Percentiles rank a stretch among this genome's conserved stretches.
phyloP scores from a whole-genome alignment of 2,329 filamentous ascomycete genomes.

The Calonectria leucothoes region DNA sequence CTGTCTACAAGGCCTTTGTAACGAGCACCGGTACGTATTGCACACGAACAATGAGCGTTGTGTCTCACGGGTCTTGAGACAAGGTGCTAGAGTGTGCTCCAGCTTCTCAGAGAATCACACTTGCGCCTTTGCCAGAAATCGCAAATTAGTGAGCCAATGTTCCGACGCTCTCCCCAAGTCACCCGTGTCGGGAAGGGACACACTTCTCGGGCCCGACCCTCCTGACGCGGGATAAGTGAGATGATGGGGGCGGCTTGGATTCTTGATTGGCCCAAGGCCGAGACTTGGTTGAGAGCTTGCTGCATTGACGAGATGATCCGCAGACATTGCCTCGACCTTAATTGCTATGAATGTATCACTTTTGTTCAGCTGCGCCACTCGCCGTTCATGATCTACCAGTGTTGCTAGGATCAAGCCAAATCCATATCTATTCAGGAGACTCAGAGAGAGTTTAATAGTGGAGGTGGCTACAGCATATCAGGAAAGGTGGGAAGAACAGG shows the following conservation, averaged over 20 bases:
- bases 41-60: neutral
- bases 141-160: neutral
- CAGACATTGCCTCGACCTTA: constrained; percentile 17
- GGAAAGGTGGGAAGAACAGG: neutral
- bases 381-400: neutral
- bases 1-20: neutral
- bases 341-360: neutral
- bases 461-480: neutral
- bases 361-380: neutral
- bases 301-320: neutral
- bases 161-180: neutral
- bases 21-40: neutral
- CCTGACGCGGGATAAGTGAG: neutral
- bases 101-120: neutral
- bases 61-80: constrained; percentile 1
- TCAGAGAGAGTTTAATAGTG: neutral
- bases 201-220: constrained; percentile 4
- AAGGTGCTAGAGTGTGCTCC: neutral
- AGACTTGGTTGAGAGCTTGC: neutral
- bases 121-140: neutral
- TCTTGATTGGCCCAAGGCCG: constrained; percentile 13
- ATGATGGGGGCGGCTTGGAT: neutral
- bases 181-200: constrained; percentile 23
- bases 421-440: neutral
- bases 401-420: neutral